phyloP scores from a whole-genome alignment of 2,329 filamentous ascomycete genomes.

The Cladosporium sphaerospermum region DNA sequence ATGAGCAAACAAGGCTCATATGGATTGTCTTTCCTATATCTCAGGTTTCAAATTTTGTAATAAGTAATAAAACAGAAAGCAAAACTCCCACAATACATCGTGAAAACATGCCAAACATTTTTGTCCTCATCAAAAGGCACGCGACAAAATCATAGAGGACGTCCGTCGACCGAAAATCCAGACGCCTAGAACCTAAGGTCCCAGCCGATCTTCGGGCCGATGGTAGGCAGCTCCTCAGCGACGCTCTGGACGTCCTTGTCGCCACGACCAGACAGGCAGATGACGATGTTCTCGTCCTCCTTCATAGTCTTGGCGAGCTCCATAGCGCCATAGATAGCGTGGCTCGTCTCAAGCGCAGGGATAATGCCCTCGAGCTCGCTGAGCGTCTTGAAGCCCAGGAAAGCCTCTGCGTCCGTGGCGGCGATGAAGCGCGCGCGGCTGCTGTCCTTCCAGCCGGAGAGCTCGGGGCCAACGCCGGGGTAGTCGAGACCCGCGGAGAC shows the following conservation, averaged over 20 bases:
- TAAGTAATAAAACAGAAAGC: background rate
- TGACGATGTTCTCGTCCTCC: slow-evolving; percentile 82
- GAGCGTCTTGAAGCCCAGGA: slow-evolving; percentile 77
- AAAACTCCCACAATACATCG: background rate
- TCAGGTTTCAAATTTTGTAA: no score
- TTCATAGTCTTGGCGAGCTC: slow-evolving; percentile 89
- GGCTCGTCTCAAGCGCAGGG: slow-evolving; percentile 85
- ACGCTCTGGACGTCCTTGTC: slow-evolving; percentile 99
- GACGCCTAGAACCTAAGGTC: slow-evolving; percentile 48
- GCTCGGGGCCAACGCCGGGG: slow-evolving; percentile 89
- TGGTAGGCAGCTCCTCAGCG: slow-evolving; percentile 80
- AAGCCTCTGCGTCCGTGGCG: slow-evolving; percentile 85
- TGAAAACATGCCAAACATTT: background rate
- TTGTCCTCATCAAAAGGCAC: background rate
- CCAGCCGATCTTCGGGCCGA: slow-evolving; percentile 83
- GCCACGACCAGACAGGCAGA: slow-evolving; percentile 86
- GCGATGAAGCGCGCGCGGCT: slow-evolving; percentile 81
- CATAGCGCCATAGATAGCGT: slow-evolving; percentile 84
- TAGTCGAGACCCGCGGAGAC: slow-evolving; percentile 96
- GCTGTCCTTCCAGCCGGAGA: slow-evolving; percentile 87
- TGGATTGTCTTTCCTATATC: no score
- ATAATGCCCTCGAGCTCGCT: slow-evolving; percentile 93
- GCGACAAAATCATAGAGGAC: no score
- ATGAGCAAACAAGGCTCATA: no score
- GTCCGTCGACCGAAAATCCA: background rate